These are phyloP conservation scores for Auricularia sp. DNA, from an alignment of 768 basidiomycete genomes.

Conservation along the genomic window DNA sequence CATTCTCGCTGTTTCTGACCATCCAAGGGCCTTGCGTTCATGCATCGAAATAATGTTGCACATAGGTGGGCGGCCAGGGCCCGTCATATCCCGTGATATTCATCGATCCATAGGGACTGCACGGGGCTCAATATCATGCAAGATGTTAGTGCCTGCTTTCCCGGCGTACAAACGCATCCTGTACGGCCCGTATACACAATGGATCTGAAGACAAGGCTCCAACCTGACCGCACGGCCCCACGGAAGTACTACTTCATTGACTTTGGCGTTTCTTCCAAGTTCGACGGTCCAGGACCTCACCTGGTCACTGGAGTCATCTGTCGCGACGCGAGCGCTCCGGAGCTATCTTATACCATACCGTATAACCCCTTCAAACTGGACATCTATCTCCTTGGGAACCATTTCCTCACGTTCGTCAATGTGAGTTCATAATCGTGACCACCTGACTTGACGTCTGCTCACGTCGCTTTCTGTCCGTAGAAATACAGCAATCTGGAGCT, in stretches of 20 bases:
- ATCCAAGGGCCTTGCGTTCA: background rate
- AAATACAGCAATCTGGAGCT: conserved; percentile 1
- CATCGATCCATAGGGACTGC: background rate
- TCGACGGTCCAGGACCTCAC: background rate
- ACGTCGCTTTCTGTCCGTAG: background rate
- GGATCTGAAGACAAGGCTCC: background rate
- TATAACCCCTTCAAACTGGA: conserved; percentile 6
- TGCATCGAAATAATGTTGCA: conserved; percentile 1
- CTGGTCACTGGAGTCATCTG: background rate
- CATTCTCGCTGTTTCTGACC: background rate
- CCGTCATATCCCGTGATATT: background rate
- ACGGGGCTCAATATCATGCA: conserved; percentile 5
- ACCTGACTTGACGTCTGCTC: background rate
- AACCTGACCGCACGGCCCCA: background rate
- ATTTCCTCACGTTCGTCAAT: conserved; percentile 1
- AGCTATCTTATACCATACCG: conserved; percentile 1
- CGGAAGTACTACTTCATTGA: conserved; percentile 5
- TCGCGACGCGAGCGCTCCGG: conserved; percentile 3
- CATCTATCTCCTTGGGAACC: conserved; percentile 4
- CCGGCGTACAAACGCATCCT: background rate
- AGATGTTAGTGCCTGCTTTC: conserved; percentile 1
- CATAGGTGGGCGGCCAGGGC: background rate
- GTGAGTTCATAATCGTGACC: background rate
- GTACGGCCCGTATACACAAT: background rate
- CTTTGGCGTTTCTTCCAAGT: background rate